Evolutionary conservation across 306 rosid species (phyloP).

Genomic region (Dalbergia cochinchinensis): DNA sequence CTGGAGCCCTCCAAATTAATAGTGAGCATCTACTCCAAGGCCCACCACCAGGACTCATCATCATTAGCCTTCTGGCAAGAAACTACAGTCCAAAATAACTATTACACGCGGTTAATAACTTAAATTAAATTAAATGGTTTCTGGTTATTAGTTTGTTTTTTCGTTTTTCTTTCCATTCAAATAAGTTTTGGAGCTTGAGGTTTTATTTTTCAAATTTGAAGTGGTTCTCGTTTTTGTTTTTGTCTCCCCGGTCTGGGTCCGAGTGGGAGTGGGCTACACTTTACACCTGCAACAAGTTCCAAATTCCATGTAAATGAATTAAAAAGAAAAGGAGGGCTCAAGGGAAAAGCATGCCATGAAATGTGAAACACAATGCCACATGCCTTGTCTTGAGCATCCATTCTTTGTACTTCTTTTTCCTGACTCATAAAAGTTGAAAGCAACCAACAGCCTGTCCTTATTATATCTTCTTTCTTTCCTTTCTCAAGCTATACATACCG

Average conservation of each 20-base stretch:
- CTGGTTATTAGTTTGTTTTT: not conserved
- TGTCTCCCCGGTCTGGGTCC: slow-evolving; percentile 45
- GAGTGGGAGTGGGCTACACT: slow-evolving; percentile 45
- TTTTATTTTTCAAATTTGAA: slow-evolving; percentile 38
- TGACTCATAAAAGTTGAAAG: slow-evolving; percentile 75
- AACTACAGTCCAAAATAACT: slow-evolving; percentile 40
- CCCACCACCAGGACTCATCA: slow-evolving; percentile 52
- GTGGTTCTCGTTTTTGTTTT: slow-evolving; percentile 25
- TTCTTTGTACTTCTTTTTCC: slow-evolving; percentile 72
- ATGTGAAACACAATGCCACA: slow-evolving; percentile 94
- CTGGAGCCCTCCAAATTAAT: slow-evolving; percentile 53
- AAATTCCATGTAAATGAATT: slow-evolving; percentile 10
- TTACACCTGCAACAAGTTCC: slow-evolving; percentile 28
- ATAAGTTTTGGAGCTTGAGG: not conserved
- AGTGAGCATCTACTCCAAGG: slow-evolving; percentile 38
- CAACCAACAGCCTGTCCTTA: slow-evolving; percentile 82
- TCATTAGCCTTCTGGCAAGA: slow-evolving; percentile 50
- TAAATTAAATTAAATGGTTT: too few relatives aligned
- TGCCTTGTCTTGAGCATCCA: slow-evolving; percentile 83
- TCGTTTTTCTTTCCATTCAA: not conserved
- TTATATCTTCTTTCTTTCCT: slow-evolving; percentile 46
- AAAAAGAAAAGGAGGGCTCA: slow-evolving; percentile 43
- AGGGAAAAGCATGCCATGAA: slow-evolving; percentile 80
- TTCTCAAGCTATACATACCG: slow-evolving; percentile 40
- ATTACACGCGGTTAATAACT: not conserved